Conservation (phyloP, 139 green algal genomes). For the Chlamydomonas urium region DNA sequence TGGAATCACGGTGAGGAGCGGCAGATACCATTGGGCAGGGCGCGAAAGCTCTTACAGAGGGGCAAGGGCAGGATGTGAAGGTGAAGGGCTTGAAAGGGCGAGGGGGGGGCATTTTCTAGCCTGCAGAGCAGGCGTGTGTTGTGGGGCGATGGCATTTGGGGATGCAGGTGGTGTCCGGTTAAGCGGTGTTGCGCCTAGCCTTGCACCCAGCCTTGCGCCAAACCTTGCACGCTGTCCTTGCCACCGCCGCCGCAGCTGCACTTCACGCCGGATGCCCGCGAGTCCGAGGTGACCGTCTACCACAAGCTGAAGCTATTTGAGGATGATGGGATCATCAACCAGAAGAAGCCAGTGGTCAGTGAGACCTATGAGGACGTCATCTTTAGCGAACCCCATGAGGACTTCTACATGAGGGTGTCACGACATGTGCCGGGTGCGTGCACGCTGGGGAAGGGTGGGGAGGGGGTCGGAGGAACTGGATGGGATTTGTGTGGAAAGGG, state of each 20-base stretch:
- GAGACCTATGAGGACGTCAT: slow-evolving; percentile 91
- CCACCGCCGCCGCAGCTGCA: slow-evolving; percentile 44
- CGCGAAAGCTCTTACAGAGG: too few species aligned
- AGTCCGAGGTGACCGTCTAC: slow-evolving; percentile 65
- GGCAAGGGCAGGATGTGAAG: too few species aligned
- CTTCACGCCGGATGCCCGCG: slow-evolving; percentile 64
- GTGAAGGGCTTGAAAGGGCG: too few species aligned
- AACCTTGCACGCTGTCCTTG: background rate
- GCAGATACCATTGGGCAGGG: too few species aligned
- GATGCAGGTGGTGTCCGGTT: background rate
- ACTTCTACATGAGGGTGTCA: slow-evolving; percentile 65
- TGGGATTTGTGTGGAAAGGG: too few species aligned
- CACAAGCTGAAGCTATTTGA: slow-evolving; percentile 84
- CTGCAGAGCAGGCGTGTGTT: background rate
- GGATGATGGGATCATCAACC: slow-evolving; percentile 37
- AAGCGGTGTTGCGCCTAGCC: background rate
- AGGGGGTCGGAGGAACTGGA: too few species aligned
- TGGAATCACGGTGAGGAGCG: slow-evolving; percentile 47
- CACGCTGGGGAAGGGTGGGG: background rate
- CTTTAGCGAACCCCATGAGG: slow-evolving; percentile 74
- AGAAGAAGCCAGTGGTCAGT: slow-evolving; percentile 56
- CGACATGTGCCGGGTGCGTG: background rate
- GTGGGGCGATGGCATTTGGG: background rate
- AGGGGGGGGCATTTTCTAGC: too few species aligned
- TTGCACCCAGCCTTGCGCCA: background rate